Evolutionary conservation across 495 filamentous ascomycete genomes (phyloP).

Genomic region (Aspergillus heteromorphus): DNA sequence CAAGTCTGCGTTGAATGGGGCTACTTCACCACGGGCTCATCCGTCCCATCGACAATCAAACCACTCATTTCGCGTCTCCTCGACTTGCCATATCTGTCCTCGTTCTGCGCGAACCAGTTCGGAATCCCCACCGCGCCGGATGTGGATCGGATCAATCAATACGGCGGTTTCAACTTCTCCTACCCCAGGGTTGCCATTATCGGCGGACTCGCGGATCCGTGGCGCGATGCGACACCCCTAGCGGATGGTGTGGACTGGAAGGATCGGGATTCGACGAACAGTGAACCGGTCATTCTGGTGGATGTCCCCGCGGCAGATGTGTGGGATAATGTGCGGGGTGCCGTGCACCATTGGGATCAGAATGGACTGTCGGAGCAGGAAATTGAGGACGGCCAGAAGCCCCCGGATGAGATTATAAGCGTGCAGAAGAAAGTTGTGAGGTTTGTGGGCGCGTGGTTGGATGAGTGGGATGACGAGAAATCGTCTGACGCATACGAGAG

Average conservation of each 20-base stretch:
- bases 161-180: slow-evolving; percentile 61
- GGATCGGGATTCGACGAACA: slow-evolving; percentile 44
- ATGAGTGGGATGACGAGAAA: slow-evolving; percentile 49
- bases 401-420: slow-evolving; percentile 48
- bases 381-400: slow-evolving; percentile 41
- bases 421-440: slow-evolving; percentile 48
- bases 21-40: slow-evolving; percentile 61
- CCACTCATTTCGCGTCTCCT: slow-evolving; percentile 63
- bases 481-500: neutral
- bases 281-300: slow-evolving; percentile 60
- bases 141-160: slow-evolving; percentile 56
- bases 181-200: slow-evolving; percentile 62
- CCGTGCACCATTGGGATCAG: slow-evolving; percentile 69
- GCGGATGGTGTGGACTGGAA: slow-evolving; percentile 36
- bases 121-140: slow-evolving; percentile 54
- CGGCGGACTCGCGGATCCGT: slow-evolving; percentile 65
- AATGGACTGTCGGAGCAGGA: slow-evolving; percentile 61
- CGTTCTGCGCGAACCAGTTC: slow-evolving; percentile 56
- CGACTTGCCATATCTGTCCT: slow-evolving; percentile 46
- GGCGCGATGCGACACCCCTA: slow-evolving; percentile 62
- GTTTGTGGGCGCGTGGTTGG: slow-evolving; percentile 64
- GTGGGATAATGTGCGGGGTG: slow-evolving; percentile 29
- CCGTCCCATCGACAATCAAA: slow-evolving; percentile 50
- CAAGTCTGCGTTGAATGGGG: slow-evolving; percentile 56
- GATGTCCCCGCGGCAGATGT: slow-evolving; percentile 18